A percentile compares a stretch with the other conserved stretches of the same genome.
Conservation (phyloP, 129 eudicot species). For the Artemisia argyi region DNA sequence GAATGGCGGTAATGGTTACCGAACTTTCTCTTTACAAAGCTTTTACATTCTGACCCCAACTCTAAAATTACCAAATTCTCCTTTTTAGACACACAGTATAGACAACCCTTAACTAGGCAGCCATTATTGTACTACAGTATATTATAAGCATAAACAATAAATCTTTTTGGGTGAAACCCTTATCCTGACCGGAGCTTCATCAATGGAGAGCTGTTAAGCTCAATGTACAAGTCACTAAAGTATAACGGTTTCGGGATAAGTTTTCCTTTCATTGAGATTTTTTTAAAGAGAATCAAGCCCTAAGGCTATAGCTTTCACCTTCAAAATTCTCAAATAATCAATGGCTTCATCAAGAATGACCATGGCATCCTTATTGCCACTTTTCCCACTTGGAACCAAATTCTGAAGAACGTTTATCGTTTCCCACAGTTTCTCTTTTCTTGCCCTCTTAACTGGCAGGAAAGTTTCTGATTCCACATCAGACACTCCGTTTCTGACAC, state of each 20-base stretch:
- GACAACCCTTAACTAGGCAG: background rate
- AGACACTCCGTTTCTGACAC: constrained; percentile 22
- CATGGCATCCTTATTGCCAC: constrained; percentile 59
- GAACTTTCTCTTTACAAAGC: constrained; percentile 20
- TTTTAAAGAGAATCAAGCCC: constrained; percentile 55
- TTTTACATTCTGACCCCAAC: background rate
- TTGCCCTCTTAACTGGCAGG: constrained; percentile 41
- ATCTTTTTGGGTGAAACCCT: background rate
- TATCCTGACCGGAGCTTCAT: background rate
- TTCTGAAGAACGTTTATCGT: constrained; percentile 59
- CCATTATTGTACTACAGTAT: constrained; percentile 1
- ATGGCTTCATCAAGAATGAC: constrained; percentile 84
- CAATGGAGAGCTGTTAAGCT: background rate
- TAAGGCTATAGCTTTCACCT: constrained; percentile 62
- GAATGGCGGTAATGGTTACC: background rate
- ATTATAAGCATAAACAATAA: background rate
- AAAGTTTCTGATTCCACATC: constrained; percentile 33
- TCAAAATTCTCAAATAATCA: constrained; percentile 55
- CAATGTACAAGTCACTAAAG: constrained; percentile 1
- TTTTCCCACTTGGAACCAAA: constrained; percentile 60
- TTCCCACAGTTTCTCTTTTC: constrained; percentile 55
- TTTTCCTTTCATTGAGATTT: constrained; percentile 2
- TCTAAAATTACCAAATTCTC: constrained; percentile 5
- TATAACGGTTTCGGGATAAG: background rate
- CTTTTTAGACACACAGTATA: constrained; percentile 11